Base-by-base conservation (phyloP, 805 yeast genomes). In the Candida namnaoensis region DNA sequence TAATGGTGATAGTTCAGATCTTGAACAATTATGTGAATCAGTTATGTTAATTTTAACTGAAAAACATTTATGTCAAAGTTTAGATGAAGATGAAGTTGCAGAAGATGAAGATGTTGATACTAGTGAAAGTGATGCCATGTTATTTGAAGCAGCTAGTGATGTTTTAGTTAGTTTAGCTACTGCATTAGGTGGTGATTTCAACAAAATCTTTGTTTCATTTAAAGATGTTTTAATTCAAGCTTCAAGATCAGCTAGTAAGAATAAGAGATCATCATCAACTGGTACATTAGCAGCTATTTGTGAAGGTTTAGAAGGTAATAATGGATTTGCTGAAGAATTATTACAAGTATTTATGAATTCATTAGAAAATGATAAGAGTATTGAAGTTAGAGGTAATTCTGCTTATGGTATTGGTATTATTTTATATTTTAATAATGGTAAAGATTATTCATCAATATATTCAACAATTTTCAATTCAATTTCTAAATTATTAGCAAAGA, bases 401-500 rank as follows among this genome's bases (percentile, higher is more conserved):
- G 96, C 97, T 14, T 93, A 88, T 61, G 99, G 98, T 70, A 79
- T 86, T 51, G 99, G 99, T 53, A 64, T 88, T 46, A 64, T 88
- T 46, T 61, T 74, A 38, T 68, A 71, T 53, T 46, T 61, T 14
- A 51, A 47, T 23, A 45, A 54, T 47, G 9, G 28, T 27, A 64
- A 64, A 42, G 85, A 80, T 53, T 72, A 82, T 49, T 66, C 83
- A 34, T 62, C 80, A 34, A 67, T 76, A 37, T 91, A 81, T 65
- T 80, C 79, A 47, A 69, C 77, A 38, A 76, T 91, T 44, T 73
- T 93, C 60, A 70, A 70, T 54, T 71, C 80, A 37, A 63, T 84
- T 50, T 82, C 82, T 45, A 81, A 82, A 58, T 68, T 88, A 53
- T 71, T 93, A 57, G 78, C 76, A 63, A 83, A 82, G 61, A 88